phyloP scores from a whole-genome alignment of 352 stramenopile genomes.

The Phytophthora pistaciae region DNA sequence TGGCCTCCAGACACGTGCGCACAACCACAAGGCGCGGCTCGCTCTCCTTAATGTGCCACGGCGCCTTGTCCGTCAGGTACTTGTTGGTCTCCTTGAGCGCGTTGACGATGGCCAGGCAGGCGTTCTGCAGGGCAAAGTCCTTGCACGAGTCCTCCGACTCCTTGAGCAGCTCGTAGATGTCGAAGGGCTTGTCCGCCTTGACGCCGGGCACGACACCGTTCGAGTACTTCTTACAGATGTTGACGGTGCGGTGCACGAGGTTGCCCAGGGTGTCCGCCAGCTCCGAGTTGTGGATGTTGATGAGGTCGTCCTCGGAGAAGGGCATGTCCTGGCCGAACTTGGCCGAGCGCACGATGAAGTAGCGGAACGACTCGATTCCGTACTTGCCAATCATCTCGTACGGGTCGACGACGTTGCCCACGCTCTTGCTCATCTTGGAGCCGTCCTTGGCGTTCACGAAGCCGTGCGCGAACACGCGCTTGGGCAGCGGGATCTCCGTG shows the following conservation, averaged over 20 bases:
- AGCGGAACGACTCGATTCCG: conserved; percentile 96
- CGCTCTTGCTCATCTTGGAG: conserved; percentile 99
- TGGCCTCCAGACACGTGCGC: conserved; percentile 96
- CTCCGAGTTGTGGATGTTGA: conserved; percentile 98
- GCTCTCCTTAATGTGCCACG: conserved; percentile 97
- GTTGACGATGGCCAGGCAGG: conserved; percentile 91
- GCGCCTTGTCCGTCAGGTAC: conserved; percentile 97
- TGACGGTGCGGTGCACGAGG: conserved; percentile 96
- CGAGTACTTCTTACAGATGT: background rate
- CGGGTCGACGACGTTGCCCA: conserved; percentile 98
- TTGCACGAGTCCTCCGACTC: conserved; percentile 93
- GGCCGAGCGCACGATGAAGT: conserved; percentile 91
- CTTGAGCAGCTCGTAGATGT: conserved; percentile 87
- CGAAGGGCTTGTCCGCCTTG: background rate
- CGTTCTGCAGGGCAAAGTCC: conserved; percentile 92
- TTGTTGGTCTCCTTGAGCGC: conserved; percentile 96
- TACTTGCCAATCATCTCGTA: conserved; percentile 96
- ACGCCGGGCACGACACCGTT: background rate
- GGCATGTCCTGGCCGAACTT: conserved; percentile 97
- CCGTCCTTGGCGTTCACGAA: conserved; percentile 99
- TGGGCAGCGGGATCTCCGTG: conserved; percentile 93
- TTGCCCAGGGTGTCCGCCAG: conserved; percentile 95
- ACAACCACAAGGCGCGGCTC: conserved; percentile 92
- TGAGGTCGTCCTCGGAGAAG: conserved; percentile 93
- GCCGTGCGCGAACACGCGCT: conserved; percentile 97